A percentile compares a stretch with the other conserved stretches of the same genome.
These are phyloP conservation scores for Austroboletus eburneus DNA, from an alignment of 768 basidiomycete genomes.

Conservation along the genomic window DNA sequence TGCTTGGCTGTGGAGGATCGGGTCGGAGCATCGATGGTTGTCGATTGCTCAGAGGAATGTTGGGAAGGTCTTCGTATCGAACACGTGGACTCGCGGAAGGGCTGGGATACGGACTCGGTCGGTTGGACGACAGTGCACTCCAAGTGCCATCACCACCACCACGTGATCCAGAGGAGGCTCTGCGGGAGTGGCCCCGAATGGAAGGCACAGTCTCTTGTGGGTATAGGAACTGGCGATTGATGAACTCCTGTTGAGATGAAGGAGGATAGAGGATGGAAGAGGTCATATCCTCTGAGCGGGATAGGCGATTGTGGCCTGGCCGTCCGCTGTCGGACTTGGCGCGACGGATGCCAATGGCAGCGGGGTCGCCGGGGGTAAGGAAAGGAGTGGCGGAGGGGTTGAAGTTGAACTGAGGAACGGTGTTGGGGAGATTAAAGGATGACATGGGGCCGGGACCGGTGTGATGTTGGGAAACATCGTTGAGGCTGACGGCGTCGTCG, in stretches of 20 bases:
- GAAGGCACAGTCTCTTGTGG: constrained; percentile 35
- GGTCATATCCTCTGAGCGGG: constrained; percentile 61
- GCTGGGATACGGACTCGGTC: constrained; percentile 63
- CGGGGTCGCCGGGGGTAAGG: constrained; percentile 30
- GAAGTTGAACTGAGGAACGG: constrained; percentile 34
- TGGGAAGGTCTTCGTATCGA: constrained; percentile 48
- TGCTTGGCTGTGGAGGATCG: constrained; percentile 8
- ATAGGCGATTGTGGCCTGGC: constrained; percentile 45
- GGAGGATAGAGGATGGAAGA: constrained; percentile 30
- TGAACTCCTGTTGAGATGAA: constrained; percentile 40
- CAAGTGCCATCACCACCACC: constrained; percentile 26
- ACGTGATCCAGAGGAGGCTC: constrained; percentile 39
- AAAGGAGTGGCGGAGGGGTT: constrained; percentile 35
- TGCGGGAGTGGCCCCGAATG: constrained; percentile 40
- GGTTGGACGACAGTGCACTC: constrained; percentile 34
- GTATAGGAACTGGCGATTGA: constrained; percentile 41
- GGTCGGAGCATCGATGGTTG: constrained; percentile 23
- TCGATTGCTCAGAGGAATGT: constrained; percentile 23
- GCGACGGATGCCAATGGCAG: constrained; percentile 41
- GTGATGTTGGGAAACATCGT: constrained; percentile 28
- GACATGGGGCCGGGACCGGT: constrained; percentile 19
- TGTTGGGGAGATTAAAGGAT: constrained; percentile 27
- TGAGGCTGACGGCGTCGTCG: constrained; percentile 34
- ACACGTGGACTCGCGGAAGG: constrained; percentile 63
- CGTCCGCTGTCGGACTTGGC: constrained; percentile 44